Conservation (phyloP, 345 rosid species). For the Cardamine chenopodiifolia region DNA sequence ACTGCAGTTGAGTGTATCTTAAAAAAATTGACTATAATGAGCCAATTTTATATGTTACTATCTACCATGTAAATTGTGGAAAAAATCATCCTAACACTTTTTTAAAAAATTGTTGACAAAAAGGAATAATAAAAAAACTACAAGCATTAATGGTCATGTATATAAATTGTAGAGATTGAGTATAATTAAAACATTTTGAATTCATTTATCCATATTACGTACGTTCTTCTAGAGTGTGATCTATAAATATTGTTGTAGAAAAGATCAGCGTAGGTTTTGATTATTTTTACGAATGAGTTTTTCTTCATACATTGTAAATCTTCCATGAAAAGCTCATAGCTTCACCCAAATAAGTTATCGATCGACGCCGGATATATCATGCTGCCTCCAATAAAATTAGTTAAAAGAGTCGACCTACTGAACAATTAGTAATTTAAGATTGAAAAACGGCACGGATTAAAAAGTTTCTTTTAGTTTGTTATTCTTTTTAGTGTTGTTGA, state of each 20-base stretch:
- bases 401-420: constrained; percentile 31
- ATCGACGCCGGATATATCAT: constrained; percentile 16
- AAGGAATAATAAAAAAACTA: neutral
- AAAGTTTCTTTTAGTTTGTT: neutral
- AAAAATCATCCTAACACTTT: neutral
- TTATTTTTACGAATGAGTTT: neutral
- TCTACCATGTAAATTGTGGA: neutral
- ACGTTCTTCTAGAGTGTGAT: neutral
- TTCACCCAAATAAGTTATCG: constrained; percentile 1
- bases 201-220: neutral
- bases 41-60: neutral
- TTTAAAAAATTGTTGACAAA: neutral
- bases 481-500: constrained; percentile 15
- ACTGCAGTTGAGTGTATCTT: neutral
- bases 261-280: neutral
- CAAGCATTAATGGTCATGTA: neutral
- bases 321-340: neutral
- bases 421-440: constrained; percentile 25
- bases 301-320: neutral
- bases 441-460: constrained; percentile 33
- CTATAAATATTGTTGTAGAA: neutral
- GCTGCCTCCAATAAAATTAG: constrained; percentile 34
- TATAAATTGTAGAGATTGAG: neutral
- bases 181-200: neutral
- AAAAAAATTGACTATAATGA: neutral